phyloP scores from a whole-genome alignment of 2,329 filamentous ascomycete species.

The Penicillium sp. region DNA sequence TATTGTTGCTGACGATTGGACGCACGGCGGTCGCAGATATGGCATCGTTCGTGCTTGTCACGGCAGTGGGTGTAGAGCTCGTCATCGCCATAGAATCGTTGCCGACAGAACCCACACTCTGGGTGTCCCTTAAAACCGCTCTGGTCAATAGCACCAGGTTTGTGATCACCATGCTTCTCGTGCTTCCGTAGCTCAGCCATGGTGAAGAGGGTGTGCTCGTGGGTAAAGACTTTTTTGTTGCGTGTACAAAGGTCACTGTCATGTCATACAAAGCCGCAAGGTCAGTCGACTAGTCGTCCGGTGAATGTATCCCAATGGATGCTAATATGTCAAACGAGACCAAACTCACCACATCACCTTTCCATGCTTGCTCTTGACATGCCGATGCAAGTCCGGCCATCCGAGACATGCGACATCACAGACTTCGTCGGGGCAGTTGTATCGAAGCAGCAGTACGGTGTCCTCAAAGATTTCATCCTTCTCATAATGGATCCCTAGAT shows the following conservation, averaged over 20 bases:
- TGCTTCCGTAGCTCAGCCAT: conserved; percentile 79
- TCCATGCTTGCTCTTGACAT: conserved; percentile 79
- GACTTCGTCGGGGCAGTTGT: conserved; percentile 85
- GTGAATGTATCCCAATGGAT: neutral
- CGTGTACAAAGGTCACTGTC: conserved; percentile 78
- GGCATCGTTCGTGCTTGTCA: conserved; percentile 91
- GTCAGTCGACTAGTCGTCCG: neutral
- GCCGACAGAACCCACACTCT: conserved; percentile 86
- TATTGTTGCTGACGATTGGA: conserved; percentile 76
- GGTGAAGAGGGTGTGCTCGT: conserved; percentile 93
- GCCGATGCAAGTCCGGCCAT: conserved; percentile 75
- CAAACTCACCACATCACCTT: conserved; percentile 73
- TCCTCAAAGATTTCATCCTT: conserved; percentile 88
- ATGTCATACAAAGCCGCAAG: neutral
- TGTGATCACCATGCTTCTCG: conserved; percentile 87
- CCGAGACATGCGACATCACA: conserved; percentile 85
- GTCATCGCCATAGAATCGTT: conserved; percentile 93
- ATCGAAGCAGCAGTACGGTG: conserved; percentile 81
- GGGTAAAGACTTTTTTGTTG: conserved; percentile 97
- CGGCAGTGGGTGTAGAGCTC: conserved; percentile 93
- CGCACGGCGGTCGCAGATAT: conserved; percentile 78
- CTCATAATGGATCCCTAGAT: conserved; percentile 89
- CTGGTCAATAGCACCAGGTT: conserved; percentile 84
- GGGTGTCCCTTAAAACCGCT: conserved; percentile 96
- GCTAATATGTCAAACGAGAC: neutral